Conservation (phyloP, 768 basidiomycete species). For the Chalciporus chontae region DNA sequence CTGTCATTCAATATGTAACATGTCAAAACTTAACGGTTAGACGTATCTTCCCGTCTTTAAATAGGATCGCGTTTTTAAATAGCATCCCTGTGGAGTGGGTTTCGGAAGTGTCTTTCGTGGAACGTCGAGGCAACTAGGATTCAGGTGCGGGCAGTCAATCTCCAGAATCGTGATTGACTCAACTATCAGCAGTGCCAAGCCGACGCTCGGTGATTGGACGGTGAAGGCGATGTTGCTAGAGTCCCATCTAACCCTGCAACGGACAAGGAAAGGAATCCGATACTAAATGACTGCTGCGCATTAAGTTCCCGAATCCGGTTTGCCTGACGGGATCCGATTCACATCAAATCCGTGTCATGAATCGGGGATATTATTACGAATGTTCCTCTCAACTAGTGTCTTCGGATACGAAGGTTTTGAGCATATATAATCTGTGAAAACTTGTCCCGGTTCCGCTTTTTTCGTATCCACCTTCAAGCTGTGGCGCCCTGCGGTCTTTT, state of each 20-base stretch:
- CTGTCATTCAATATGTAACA: no score
- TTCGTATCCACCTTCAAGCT: not conserved
- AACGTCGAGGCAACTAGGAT: no score
- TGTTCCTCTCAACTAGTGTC: not conserved
- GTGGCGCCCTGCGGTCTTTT: not conserved
- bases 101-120: no score
- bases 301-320: not conserved
- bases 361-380: not conserved
- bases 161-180: no score
- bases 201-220: not conserved
- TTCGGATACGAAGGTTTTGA: not conserved
- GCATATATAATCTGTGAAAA: not conserved
- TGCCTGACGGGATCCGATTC: not conserved
- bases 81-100: no score
- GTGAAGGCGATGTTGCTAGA: not conserved
- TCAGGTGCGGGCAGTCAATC: no score
- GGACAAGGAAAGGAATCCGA: not conserved
- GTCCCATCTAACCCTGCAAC: not conserved
- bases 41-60: no score
- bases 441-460: not conserved
- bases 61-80: no score
- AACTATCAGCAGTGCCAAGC: no score
- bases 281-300: not conserved
- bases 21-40: no score
- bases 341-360: not conserved